Evolutionary conservation across 2,329 filamentous ascomycete genomes (phyloP).

Genomic region (Aspergillus sp.): DNA sequence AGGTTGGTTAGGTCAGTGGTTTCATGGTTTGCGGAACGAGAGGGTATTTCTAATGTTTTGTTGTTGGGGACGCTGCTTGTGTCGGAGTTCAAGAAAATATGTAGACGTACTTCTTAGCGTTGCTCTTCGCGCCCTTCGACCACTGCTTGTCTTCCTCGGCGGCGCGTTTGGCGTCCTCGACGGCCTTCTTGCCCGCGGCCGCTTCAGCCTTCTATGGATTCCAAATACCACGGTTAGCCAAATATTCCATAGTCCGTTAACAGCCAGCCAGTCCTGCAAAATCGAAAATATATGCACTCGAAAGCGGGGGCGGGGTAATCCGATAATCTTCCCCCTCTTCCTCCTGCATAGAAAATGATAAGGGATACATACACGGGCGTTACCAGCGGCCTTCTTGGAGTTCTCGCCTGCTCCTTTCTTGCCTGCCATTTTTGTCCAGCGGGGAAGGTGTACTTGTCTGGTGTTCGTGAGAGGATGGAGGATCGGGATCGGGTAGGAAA

Average conservation of each 20-base stretch:
- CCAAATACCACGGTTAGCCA: background rate
- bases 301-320: constrained; percentile 27
- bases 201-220: constrained; percentile 77
- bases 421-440: constrained; percentile 61
- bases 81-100: too few relatives aligned
- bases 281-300: constrained; percentile 3
- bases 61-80: too few relatives aligned
- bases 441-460: constrained; percentile 12
- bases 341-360: background rate
- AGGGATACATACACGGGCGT: constrained; percentile 57
- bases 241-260: background rate
- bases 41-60: too few relatives aligned
- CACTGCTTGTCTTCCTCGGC: constrained; percentile 73
- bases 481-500: background rate
- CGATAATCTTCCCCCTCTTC: background rate
- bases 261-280: background rate
- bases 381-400: constrained; percentile 84
- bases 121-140: constrained; percentile 81
- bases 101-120: constrained; percentile 74
- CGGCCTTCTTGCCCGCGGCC: constrained; percentile 76
- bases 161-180: constrained; percentile 64
- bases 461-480: background rate
- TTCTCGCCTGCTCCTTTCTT: constrained; percentile 66
- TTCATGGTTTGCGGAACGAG: background rate
- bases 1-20: background rate